Percentiles rank a stretch among this genome's conserved stretches.
phyloP scores from a whole-genome alignment of 352 stramenopile genomes.

The Phytophthora pseudosyringae region DNA sequence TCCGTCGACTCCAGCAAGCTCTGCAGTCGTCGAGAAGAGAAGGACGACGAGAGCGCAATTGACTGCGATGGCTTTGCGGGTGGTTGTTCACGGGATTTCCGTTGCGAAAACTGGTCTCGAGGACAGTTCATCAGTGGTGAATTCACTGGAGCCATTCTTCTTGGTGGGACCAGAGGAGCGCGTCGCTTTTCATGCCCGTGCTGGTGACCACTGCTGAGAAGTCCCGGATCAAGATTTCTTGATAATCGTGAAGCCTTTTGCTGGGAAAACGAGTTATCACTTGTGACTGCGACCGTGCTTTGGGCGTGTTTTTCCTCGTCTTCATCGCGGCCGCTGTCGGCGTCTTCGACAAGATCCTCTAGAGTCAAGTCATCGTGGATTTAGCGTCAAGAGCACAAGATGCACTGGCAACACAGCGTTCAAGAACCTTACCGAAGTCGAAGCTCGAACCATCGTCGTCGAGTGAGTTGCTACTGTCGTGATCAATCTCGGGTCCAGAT shows the following conservation, averaged over 20 bases:
- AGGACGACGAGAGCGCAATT: constrained; percentile 34
- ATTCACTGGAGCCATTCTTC: constrained; percentile 6
- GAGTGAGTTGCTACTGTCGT: constrained; percentile 5
- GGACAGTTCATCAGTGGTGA: constrained; percentile 26
- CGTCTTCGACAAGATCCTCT: constrained; percentile 52
- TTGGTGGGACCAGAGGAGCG: neutral
- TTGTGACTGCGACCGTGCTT: neutral
- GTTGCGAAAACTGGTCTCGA: constrained; percentile 6
- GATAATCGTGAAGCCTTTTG: neutral
- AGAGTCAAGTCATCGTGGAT: neutral
- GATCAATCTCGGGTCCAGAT: constrained; percentile 5
- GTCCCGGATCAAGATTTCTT: neutral
- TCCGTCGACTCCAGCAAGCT: constrained; percentile 75
- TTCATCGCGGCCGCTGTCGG: constrained; percentile 15
- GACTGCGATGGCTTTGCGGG: neutral
- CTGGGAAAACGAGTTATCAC: neutral
- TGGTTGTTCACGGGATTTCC: neutral
- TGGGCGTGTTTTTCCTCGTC: neutral
- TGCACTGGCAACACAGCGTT: neutral
- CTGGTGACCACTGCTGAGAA: constrained; percentile 13
- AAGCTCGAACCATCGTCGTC: constrained; percentile 42
- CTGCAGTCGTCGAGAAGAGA: constrained; percentile 55
- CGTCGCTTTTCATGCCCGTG: constrained; percentile 2
- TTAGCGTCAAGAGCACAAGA: neutral
- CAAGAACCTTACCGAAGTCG: constrained; percentile 54